Conservation (phyloP, 2,329 filamentous ascomycete species). For the Aspergillus unguis region DNA sequence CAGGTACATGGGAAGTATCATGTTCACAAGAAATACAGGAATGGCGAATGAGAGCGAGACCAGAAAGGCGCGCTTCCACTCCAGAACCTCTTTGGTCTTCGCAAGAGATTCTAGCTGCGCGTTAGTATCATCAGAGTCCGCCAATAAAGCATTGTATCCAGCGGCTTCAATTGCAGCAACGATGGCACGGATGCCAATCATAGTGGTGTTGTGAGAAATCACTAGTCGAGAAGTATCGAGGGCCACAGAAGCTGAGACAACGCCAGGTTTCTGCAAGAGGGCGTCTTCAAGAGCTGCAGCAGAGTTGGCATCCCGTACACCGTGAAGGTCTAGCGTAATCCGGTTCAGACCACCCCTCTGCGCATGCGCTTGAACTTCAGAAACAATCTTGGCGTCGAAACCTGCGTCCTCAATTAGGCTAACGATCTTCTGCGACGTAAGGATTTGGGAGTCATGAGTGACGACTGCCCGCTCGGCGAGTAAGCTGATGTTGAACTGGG, state of each 20-base stretch:
- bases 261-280: slow-evolving; percentile 64
- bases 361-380: slow-evolving; percentile 58
- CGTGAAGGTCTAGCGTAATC: slow-evolving; percentile 80
- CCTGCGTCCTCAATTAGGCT: slow-evolving; percentile 86
- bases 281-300: slow-evolving; percentile 68
- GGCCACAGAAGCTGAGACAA: slow-evolving; percentile 70
- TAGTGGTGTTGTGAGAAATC: slow-evolving; percentile 67
- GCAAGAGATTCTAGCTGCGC: slow-evolving; percentile 93
- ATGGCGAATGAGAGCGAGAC: slow-evolving; percentile 77
- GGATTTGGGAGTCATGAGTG: slow-evolving; percentile 70
- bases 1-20: slow-evolving; percentile 86
- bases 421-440: slow-evolving; percentile 70
- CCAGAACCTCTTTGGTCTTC: slow-evolving; percentile 92
- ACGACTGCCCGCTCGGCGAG: slow-evolving; percentile 89
- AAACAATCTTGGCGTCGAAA: slow-evolving; percentile 80
- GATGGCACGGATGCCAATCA: slow-evolving; percentile 74
- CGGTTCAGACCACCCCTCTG: slow-evolving; percentile 54
- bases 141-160: slow-evolving; percentile 83
- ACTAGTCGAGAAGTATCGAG: slow-evolving; percentile 70
- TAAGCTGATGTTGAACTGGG: slow-evolving; percentile 92
- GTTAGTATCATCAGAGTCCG: slow-evolving; percentile 92
- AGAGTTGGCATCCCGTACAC: slow-evolving; percentile 67
- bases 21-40: slow-evolving; percentile 87
- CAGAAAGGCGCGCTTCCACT: slow-evolving; percentile 81
- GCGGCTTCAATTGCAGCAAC: slow-evolving; percentile 78